Conservation (phyloP, 331 rosid genomes). For the Ulmus americana region DNA sequence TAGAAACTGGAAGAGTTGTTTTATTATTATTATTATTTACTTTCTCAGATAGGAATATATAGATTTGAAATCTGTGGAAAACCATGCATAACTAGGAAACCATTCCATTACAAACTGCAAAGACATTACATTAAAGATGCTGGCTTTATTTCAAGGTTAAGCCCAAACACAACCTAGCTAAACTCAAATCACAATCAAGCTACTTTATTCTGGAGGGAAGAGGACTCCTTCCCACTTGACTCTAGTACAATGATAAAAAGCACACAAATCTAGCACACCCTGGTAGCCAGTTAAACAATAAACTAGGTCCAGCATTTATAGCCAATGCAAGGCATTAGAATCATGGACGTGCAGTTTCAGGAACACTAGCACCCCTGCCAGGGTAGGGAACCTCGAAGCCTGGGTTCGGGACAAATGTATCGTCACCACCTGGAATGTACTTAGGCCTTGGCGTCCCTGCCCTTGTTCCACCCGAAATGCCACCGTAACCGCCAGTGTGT, state of each 20-base stretch:
- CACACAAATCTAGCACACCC: neutral
- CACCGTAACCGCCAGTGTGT: conserved; percentile 1
- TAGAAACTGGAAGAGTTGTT: neutral
- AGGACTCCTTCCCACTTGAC: neutral
- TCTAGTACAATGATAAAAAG: neutral
- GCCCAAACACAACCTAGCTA: neutral
- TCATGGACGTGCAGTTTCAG: conserved; percentile 3
- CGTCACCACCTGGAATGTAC: conserved; percentile 39
- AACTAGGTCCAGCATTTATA: neutral
- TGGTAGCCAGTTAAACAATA: neutral
- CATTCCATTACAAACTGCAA: neutral
- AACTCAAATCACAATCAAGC: neutral
- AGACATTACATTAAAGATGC: neutral
- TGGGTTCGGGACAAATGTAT: conserved; percentile 31
- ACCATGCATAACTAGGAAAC: neutral
- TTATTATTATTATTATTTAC: too few relatives aligned
- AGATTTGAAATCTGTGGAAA: neutral
- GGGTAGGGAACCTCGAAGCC: conserved; percentile 33
- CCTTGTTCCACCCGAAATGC: too few relatives aligned
- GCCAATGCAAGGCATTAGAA: neutral
- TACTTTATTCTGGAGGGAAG: neutral
- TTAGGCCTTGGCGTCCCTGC: neutral
- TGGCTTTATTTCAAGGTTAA: neutral
- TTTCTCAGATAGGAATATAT: neutral
- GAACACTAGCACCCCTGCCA: conserved; percentile 5